Evolutionary conservation across 768 basidiomycete species (phyloP).

Genomic region (Xanthoconium stramineum): DNA sequence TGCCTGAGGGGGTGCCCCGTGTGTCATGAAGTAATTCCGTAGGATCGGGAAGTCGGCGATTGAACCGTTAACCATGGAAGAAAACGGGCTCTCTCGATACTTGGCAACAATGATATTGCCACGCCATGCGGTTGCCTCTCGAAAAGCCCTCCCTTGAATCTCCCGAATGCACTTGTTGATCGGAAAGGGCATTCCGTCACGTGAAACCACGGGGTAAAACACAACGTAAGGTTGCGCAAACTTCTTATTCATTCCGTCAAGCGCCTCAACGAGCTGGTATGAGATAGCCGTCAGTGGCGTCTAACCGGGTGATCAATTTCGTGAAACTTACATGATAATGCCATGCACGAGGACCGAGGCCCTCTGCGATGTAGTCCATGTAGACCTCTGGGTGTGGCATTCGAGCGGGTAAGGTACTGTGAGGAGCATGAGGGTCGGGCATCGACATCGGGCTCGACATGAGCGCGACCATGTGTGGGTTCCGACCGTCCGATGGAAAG

Average conservation of each 20-base stretch:
- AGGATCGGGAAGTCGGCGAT: slow-evolving; percentile 83
- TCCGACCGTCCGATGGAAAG: slow-evolving; percentile 75
- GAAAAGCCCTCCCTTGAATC: slow-evolving; percentile 62
- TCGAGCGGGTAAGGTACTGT: slow-evolving; percentile 47
- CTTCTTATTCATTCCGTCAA: slow-evolving; percentile 78
- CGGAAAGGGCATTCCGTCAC: slow-evolving; percentile 80
- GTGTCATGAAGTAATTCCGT: slow-evolving; percentile 74
- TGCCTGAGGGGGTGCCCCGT: slow-evolving; percentile 47
- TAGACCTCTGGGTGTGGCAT: slow-evolving; percentile 82
- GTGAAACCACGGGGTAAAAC: slow-evolving; percentile 73
- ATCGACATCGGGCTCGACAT: slow-evolving; percentile 63
- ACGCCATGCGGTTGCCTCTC: slow-evolving; percentile 68
- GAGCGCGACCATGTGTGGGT: slow-evolving; percentile 67
- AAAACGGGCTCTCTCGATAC: slow-evolving; percentile 46
- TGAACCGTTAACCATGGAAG: slow-evolving; percentile 63
- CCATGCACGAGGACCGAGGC: slow-evolving; percentile 65
- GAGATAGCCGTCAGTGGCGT: slow-evolving; percentile 16
- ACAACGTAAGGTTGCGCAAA: slow-evolving; percentile 79
- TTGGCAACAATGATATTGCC: slow-evolving; percentile 80
- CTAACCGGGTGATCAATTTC: slow-evolving; percentile 12
- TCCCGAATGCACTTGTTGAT: slow-evolving; percentile 73
- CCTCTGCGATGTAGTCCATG: slow-evolving; percentile 84
- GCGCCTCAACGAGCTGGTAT: slow-evolving; percentile 62
- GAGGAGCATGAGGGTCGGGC: slow-evolving; percentile 43
- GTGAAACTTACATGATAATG: slow-evolving; percentile 58